Evolutionary conservation across 169 alveolate genomes (phyloP), one percentile per base, ranked within the genome.

Genomic region (Theileria sp.): DNA sequence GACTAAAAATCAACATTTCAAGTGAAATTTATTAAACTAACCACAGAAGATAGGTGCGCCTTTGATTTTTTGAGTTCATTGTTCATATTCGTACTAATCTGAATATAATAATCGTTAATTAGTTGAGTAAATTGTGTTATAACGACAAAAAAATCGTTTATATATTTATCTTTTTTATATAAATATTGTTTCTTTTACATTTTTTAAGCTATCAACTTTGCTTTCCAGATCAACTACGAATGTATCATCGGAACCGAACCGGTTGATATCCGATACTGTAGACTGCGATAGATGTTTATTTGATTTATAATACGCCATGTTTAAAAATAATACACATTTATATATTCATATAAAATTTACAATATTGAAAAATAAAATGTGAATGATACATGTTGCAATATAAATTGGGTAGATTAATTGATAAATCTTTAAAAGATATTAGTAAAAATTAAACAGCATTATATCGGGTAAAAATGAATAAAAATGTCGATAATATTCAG

Each of bases 51-150:
- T 15, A 85, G 10, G 32, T 79, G 49, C 0, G 65, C 28, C 38
- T 77, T 68, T 28, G 91, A 85, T 38, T 79, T 64, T 32, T 61
- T 68, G 6, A 85, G 83, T 75, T 85, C 91, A 13, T 75, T 61
- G 75, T 79, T 74, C 19, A 85, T 32, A 70, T 77, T 79, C 7
- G 84, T 85, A 74, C 91, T 85, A 62, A 85, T 79, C 91, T 85
- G 66, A 4, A 38, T 30, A 8, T 32, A n/a, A 67, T 30, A 13
- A 44, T 44, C 8, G 54, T 5, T 5, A 44, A 44, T 44, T 80
- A 61, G 49, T 64, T 10, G 5, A 34, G 25, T 15, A 30, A 13
- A 28, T 17, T 56, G 15, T 76, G 17, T 76, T 58, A 64, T 4
- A n/a, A 7, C 12, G 3, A 64, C 23, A 28, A 15, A 5, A 15